These are phyloP conservation scores for Maudiozyma pseudohumilis DNA, from an alignment of 805 yeast species.

Conservation along the genomic window DNA sequence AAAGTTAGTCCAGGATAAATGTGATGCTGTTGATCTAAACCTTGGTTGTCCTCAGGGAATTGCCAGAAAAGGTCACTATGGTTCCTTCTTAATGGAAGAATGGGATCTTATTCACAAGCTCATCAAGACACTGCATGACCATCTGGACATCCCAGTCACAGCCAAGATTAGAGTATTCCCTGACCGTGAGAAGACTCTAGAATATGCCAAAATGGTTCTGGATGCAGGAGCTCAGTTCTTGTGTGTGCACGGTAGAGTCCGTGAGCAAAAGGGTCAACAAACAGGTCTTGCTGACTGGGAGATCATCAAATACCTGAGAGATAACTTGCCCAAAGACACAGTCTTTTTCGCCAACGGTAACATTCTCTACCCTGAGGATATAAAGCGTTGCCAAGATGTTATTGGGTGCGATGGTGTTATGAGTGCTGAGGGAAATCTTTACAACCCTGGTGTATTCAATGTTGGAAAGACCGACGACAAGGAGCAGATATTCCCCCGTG, in stretches of 20 bases:
- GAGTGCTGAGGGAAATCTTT: slow-evolving; percentile 94
- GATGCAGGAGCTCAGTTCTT: slow-evolving; percentile 92
- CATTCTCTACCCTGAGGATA: slow-evolving; percentile 79
- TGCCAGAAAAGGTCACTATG: slow-evolving; percentile 90
- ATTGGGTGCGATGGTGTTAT: slow-evolving; percentile 82
- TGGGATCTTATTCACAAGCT: slow-evolving; percentile 74
- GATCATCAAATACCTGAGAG: slow-evolving; percentile 60
- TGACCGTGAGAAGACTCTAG: slow-evolving; percentile 70
- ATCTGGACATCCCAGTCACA: slow-evolving; percentile 79
- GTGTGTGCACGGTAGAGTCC: slow-evolving; percentile 89
- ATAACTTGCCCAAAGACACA: slow-evolving; percentile 65
- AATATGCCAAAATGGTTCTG: slow-evolving; percentile 80
- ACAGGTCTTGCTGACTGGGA: slow-evolving; percentile 96
- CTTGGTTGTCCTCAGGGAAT: slow-evolving; percentile 98
- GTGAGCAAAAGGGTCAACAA: slow-evolving; percentile 95
- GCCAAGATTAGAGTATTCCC: slow-evolving; percentile 90
- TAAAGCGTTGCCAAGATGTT: slow-evolving; percentile 53
- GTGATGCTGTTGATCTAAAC: slow-evolving; percentile 94
- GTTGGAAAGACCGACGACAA: slow-evolving; percentile 32
- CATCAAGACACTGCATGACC: slow-evolving; percentile 62
- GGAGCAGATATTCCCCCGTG: slow-evolving; percentile 72
- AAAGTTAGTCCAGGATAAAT: slow-evolving; percentile 59
- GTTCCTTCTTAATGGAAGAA: slow-evolving; percentile 93
- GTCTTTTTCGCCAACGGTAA: slow-evolving; percentile 94
- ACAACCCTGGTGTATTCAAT: slow-evolving; percentile 82